Conservation (phyloP, 352 stramenopile species). For the Phytophthora multivora region DNA sequence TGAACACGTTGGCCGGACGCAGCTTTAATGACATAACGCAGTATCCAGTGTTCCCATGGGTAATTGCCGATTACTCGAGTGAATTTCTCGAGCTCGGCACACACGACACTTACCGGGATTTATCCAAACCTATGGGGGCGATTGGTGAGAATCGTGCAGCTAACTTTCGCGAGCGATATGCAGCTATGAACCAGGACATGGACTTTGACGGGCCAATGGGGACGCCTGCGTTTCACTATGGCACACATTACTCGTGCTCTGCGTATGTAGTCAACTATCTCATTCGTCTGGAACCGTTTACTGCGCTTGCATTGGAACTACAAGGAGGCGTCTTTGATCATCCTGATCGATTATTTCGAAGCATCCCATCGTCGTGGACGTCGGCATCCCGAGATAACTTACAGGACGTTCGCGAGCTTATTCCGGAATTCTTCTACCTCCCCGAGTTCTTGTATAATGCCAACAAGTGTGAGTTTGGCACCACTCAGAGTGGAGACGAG, state of each 20-base stretch:
- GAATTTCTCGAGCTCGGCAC: conserved; percentile 87
- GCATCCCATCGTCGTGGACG: conserved; percentile 93
- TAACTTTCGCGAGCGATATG: conserved; percentile 88
- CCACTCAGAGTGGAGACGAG: conserved; percentile 81
- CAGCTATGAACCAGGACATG: conserved; percentile 60
- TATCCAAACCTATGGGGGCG: conserved; percentile 95
- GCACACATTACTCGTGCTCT: conserved; percentile 97
- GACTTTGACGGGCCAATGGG: conserved; percentile 43
- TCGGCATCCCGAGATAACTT: conserved; percentile 94
- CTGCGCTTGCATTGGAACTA: conserved; percentile 62
- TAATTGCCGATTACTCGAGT: conserved; percentile 92
- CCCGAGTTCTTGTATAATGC: conserved; percentile 84
- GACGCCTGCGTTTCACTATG: conserved; percentile 96
- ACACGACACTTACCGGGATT: conserved; percentile 86
- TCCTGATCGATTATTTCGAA: conserved; percentile 96
- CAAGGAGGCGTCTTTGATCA: conserved; percentile 92
- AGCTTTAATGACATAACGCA: conserved; percentile 99
- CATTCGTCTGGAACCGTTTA: conserved; percentile 92
- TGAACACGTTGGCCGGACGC: conserved; percentile 95
- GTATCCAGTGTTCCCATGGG: conserved; percentile 98
- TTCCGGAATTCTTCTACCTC: conserved; percentile 83
- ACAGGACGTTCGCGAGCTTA: conserved; percentile 84
- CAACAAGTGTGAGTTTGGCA: conserved; percentile 72
- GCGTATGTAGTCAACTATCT: conserved; percentile 98
- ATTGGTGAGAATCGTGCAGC: conserved; percentile 82